Evolutionary conservation across 2,329 filamentous ascomycete species (phyloP).

Genomic region (Fusarium floridanum): DNA sequence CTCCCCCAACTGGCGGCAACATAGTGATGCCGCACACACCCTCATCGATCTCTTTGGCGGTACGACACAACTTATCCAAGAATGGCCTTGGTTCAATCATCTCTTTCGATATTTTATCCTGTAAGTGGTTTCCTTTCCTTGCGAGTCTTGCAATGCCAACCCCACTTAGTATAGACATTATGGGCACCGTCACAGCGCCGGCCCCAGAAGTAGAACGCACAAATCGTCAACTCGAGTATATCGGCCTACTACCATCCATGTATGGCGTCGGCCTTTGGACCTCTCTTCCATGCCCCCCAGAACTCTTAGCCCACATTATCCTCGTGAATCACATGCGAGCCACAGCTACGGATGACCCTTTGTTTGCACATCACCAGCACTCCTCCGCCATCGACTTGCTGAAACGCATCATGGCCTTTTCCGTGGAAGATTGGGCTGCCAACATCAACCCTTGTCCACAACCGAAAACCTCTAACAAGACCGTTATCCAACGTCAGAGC

Average conservation of each 20-base stretch:
- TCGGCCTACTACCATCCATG: constrained; percentile 22
- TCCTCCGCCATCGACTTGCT: constrained; percentile 20
- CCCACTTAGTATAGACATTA: constrained; percentile 19
- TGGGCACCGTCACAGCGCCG: constrained; percentile 29
- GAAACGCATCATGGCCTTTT: constrained; percentile 34
- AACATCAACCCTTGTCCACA: background rate
- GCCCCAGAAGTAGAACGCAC: background rate
- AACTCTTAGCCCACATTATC: no score
- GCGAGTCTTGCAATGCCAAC: background rate
- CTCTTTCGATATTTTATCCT: constrained; percentile 31
- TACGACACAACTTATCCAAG: constrained; percentile 6
- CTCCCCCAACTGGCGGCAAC: constrained; percentile 29
- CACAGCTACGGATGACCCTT: background rate
- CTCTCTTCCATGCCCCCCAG: constrained; percentile 32
- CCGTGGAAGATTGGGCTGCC: constrained; percentile 28
- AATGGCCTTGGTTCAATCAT: background rate
- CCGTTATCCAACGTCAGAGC: background rate
- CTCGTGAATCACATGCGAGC: constrained; percentile 40
- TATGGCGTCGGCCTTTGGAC: constrained; percentile 38
- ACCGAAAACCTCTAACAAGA: background rate
- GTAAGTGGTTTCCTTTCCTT: background rate
- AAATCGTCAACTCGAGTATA: constrained; percentile 23
- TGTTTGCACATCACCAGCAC: background rate
- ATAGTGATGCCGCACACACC: constrained; percentile 27
- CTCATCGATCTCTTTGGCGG: constrained; percentile 31